Percentiles rank a stretch among this genome's conserved stretches.
phyloP scores from a whole-genome alignment of 2,329 filamentous ascomycete species.

The Metarhizium album region DNA sequence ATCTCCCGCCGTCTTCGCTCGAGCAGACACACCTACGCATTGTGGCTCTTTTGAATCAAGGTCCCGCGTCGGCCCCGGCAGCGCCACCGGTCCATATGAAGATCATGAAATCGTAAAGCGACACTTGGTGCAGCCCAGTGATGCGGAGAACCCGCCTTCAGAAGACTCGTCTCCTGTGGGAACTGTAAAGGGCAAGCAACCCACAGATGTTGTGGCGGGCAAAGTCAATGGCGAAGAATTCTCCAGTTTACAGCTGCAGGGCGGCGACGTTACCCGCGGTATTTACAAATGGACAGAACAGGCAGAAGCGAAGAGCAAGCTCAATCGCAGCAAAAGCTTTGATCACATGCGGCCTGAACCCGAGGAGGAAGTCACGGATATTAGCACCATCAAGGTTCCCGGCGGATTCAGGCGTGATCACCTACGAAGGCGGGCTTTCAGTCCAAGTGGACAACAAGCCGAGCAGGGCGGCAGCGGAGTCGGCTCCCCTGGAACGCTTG shows the following conservation, averaged over 20 bases:
- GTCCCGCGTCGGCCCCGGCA: constrained; percentile 35
- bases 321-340: constrained; percentile 82
- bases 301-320: constrained; percentile 57
- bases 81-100: constrained; percentile 52
- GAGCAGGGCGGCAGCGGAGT: constrained; percentile 22
- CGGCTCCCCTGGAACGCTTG: constrained; percentile 19
- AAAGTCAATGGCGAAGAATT: constrained; percentile 67
- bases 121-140: constrained; percentile 66
- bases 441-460: constrained; percentile 31
- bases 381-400: constrained; percentile 82
- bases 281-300: constrained; percentile 97
- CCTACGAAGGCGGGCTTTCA: constrained; percentile 63
- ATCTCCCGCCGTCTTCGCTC: constrained; percentile 23
- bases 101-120: constrained; percentile 85
- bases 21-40: constrained; percentile 51
- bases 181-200: constrained; percentile 43
- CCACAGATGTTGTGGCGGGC: constrained; percentile 25
- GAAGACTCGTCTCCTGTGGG: constrained; percentile 36
- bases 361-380: constrained; percentile 71
- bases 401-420: constrained; percentile 91
- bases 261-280: constrained; percentile 85
- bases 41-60: constrained; percentile 80
- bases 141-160: constrained; percentile 31
- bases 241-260: constrained; percentile 84
- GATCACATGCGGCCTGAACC: constrained; percentile 65